Base-by-base conservation (phyloP, 2,329 filamentous ascomycete species). In the Talaromyces sp. region DNA sequence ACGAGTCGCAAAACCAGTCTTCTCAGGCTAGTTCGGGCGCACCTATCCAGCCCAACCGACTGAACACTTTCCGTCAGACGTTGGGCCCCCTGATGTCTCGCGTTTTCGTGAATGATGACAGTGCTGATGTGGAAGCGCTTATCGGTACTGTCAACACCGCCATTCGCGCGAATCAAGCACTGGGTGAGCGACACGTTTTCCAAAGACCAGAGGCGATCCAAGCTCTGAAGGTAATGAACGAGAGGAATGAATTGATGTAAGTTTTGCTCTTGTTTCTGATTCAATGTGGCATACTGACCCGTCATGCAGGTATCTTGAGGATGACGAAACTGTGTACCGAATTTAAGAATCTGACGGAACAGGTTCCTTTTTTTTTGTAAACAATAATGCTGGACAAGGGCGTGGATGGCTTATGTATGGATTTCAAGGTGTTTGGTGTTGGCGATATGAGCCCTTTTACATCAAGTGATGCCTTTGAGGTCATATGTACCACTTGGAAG, bases 161-260 rank as follows among this genome's bases (percentile, higher is more conserved):
- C 68, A 69, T 96, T 54, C 82, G 84, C 14, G 70, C 60, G 5
- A 68, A 69, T 0, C 65, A 67, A 4, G 77, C 50, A 69, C 76
- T 78, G 30, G 83, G 83, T 4, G 83, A 84, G 7, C 76, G 79
- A 47, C 74, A 77, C 14, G 76, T 82, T 42, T 99, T 96, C 77
- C 83, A 81, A 30, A 83, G 83, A 42, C 81, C 80, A 0, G 95
- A 99, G 76, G 91, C 90, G 0, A 79, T 89, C 62, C 85, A 88
- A 74, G 93, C 92, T 52, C 79, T 99, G 61, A 86, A 86, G 75
- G 87, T 84, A 72, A 88, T 99, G 86, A 89, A 91, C 69, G 87
- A 90, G 66, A 82, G 84, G 68, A 97, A 97, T 75, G 88, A 94
- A 80, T 88, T 99, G 72, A 99, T 99, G 93, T 94, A 81, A 85